Evolutionary conservation across 2,329 filamentous ascomycete genomes (phyloP), one percentile per base, ranked within the genome.

Genomic region (Fonsecaea multimorphosa): DNA sequence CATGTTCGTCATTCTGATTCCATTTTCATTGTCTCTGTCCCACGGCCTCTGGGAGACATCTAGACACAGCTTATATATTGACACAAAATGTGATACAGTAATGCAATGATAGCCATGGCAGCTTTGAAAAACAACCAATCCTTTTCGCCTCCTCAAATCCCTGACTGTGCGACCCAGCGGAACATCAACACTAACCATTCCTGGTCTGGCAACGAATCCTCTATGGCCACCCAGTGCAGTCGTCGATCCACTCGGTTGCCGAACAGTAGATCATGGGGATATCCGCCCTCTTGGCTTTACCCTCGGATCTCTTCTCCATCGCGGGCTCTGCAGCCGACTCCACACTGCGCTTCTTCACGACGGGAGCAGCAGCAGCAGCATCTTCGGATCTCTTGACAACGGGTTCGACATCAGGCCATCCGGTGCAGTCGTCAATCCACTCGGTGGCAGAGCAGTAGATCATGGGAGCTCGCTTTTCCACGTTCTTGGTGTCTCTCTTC

Each of bases 381-480:
- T 46, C 52, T 31, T 49, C 34, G 31, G 57, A 46, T 11, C 62
- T 56, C 63, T 68, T 68, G 38, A 60, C 49, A 31, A 68, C 66
- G 9, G 65, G 38, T 32, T 64, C 65, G 11, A 53, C 38, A 27
- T 51, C 63, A 16, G 64, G 52, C 67, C 67, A 69, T 16, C 65
- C 64, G 11, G 65, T 69, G 53, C 67, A 69, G 24, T 62, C 53
- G 32, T 69, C 67, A 52, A 69, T 53, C 67, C 67, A 69, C 34
- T 59, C 49, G 16, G 51, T 49, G 44, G 63, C 46, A 22, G 61
- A 64, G 56, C 67, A 69, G 12, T 55, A 59, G 19, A 67, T 66
- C 36, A 67, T 53, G 1, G 58, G 58, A 22, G 31, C 36, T 40
- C 61, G 36, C 36, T 63, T 56, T 16, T 49, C 51, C 19, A 40